Base-by-base conservation (phyloP, 2,329 filamentous ascomycete genomes). In the Aspergillus sp. region DNA sequence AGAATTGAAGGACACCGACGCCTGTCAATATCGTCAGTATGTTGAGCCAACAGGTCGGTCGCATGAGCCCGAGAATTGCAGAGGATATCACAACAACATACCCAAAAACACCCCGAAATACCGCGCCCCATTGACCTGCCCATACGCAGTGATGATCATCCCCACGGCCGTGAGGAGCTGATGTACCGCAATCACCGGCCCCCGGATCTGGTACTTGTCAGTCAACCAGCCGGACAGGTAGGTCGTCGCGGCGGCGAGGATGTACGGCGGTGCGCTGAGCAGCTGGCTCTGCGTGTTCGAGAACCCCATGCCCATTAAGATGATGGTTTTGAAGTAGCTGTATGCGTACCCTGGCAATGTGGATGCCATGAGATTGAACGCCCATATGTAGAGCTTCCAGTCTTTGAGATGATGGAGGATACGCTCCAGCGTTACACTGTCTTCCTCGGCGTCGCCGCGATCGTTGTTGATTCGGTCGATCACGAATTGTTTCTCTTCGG, bases 241-340 rank as follows among this genome's bases (percentile, higher is more conserved):
- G 29, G 71, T 73, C 59, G 73, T 65, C 6, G 77, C 64, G 0
- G 74, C 76, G 9, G 74, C 75, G 14, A 73, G 47, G 24, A 73
- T 64, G 62, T 76, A 75, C 11, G 75, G 75, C 1, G 74, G 70
- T 24, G 71, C 71, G 7, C 67, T 65, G 12, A 75, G 67, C 36
- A 71, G 65, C 55, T 77, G 75, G 6, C 67, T 65, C 54, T 74
- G 61, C 0, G 66, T 71, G 6, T 65, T 70, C 14, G 65, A 70
- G 58, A 72, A 77, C 0, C 75, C 75, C 68, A 79, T 73, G 6
- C 74, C 72, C 26, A 65, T 69, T 10, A 78, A 64, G 49, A 77
- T 76, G 54, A 77, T 71, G 3, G 75, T 75, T 4, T 75, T 67
- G 64, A 78, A 77, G 57, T 76, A 75, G 52, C 65, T 66, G 59